Percentiles rank a stretch among this genome's conserved stretches.
These are phyloP conservation scores for Neonectria sp. DNA, from an alignment of 2,329 filamentous ascomycete species.

Conservation along the genomic window DNA sequence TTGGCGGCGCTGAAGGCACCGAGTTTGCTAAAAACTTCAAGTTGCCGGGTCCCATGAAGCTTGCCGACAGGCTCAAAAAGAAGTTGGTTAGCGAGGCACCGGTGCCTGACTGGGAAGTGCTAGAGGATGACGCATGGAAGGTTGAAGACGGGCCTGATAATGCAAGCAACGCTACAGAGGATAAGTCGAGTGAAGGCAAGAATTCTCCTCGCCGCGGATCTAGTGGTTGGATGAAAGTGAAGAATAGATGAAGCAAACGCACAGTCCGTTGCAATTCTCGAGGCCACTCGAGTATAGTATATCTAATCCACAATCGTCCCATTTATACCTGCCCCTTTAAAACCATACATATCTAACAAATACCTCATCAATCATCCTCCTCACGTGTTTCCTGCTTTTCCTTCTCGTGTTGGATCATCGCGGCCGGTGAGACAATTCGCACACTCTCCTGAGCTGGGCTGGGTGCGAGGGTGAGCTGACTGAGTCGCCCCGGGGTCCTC, in stretches of 20 bases:
- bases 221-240: constrained; percentile 60
- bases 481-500: neutral
- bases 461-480: neutral
- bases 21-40: constrained; percentile 82
- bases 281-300: neutral
- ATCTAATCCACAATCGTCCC: neutral
- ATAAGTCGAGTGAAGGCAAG: constrained; percentile 38
- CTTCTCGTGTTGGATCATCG: constrained; percentile 12
- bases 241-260: constrained; percentile 49
- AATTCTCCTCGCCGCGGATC: constrained; percentile 47
- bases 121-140: constrained; percentile 80
- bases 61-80: constrained; percentile 84
- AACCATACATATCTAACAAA: constrained; percentile 13
- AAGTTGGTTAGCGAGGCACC: constrained; percentile 83
- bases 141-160: constrained; percentile 67
- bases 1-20: constrained; percentile 76
- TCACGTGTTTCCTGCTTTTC: constrained; percentile 9
- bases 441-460: neutral
- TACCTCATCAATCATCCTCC: neutral
- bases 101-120: constrained; percentile 93
- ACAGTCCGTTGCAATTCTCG: constrained; percentile 5
- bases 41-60: constrained; percentile 78
- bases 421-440: constrained; percentile 12
- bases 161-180: constrained; percentile 31
- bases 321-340: constrained; percentile 6